Conservation (phyloP, 73 alveolate genomes). For the Halteria grandinella region DNA sequence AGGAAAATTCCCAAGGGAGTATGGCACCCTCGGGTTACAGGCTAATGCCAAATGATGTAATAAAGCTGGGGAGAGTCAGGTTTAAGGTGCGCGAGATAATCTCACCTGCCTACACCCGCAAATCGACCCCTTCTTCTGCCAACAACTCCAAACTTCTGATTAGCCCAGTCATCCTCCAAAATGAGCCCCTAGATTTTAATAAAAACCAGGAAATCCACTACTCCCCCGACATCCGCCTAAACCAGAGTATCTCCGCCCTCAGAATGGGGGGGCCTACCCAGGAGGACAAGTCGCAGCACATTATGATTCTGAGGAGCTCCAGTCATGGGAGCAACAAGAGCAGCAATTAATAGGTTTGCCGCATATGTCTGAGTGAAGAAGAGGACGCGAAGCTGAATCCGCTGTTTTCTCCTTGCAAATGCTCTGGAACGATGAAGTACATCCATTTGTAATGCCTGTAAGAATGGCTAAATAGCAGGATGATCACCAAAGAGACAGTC, state of each 20-base stretch:
- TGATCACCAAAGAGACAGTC: constrained; percentile 30
- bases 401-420: constrained; percentile 72
- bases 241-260: too few species aligned
- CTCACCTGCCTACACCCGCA: constrained; percentile 27
- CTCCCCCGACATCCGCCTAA: too few species aligned
- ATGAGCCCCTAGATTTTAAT: too few species aligned
- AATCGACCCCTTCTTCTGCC: background rate
- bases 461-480: constrained; percentile 63
- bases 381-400: constrained; percentile 58
- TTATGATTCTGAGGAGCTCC: too few species aligned
- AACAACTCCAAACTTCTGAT: background rate
- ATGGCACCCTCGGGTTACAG: constrained; percentile 19
- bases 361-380: constrained; percentile 70
- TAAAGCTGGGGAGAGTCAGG: constrained; percentile 68
- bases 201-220: too few species aligned
- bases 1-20: too few species aligned
- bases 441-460: constrained; percentile 69
- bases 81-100: constrained; percentile 50
- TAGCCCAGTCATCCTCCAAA: too few species aligned
- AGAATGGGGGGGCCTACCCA: too few species aligned
- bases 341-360: constrained; percentile 49
- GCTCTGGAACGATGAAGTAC: constrained; percentile 77
- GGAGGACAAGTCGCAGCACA: too few species aligned
- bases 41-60: constrained; percentile 37
- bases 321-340: too few species aligned